Conservation (phyloP, 2,329 filamentous ascomycete genomes). For the Colletotrichum sp. region DNA sequence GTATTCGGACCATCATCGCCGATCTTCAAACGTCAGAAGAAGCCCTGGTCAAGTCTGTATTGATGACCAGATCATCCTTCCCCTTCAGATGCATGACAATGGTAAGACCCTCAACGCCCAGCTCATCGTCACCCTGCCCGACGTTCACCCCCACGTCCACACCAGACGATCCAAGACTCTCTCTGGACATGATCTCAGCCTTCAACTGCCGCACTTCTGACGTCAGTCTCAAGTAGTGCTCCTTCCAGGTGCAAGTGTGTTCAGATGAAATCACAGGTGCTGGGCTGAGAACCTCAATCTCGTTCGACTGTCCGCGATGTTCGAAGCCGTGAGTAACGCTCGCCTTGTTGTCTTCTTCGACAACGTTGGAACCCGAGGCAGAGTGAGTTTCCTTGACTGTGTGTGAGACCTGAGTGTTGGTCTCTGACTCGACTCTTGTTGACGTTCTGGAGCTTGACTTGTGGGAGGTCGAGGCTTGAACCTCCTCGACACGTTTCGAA, state of each 20-base stretch:
- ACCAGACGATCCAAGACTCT: slow-evolving; percentile 10
- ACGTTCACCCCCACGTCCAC: slow-evolving; percentile 26
- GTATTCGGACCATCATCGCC: neutral
- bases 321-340: neutral
- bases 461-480: neutral
- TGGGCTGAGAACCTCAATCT: slow-evolving; percentile 34
- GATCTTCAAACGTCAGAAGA: neutral
- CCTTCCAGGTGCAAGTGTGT: slow-evolving; percentile 48
- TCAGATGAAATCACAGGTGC: slow-evolving; percentile 39
- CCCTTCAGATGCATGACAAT: slow-evolving; percentile 55
- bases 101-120: slow-evolving; percentile 53
- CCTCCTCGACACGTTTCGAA: neutral
- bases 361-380: neutral
- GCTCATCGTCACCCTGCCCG: slow-evolving; percentile 34
- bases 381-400: neutral
- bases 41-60: slow-evolving; percentile 44
- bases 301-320: neutral
- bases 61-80: slow-evolving; percentile 57
- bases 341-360: neutral
- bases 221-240: slow-evolving; percentile 44
- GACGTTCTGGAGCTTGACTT: neutral
- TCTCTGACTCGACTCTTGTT: neutral
- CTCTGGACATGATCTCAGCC: slow-evolving; percentile 37
- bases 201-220: slow-evolving; percentile 47
- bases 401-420: neutral